phyloP scores from a whole-genome alignment of 169 alveolate genomes.

The Plasmodium malariae region DNA sequence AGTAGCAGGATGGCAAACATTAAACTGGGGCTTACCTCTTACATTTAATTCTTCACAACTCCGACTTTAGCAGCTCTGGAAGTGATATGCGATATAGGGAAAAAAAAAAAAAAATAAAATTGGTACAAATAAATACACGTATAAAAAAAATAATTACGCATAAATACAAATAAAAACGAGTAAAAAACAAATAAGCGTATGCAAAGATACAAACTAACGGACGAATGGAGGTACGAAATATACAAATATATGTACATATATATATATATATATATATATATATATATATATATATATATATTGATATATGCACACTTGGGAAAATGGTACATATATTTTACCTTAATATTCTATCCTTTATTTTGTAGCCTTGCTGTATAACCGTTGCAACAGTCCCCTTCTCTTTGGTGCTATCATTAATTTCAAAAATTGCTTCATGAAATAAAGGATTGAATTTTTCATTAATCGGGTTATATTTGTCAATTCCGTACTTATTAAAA shows the following conservation, averaged over 20 bases:
- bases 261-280: background rate
- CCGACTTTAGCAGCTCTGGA: conserved; percentile 72
- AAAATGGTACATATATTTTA: conserved; percentile 77
- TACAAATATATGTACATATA: background rate
- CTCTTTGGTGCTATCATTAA: conserved; percentile 87
- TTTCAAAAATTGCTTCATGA: conserved; percentile 94
- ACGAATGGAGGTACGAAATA: background rate
- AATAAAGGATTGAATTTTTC: conserved; percentile 93
- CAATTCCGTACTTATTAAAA: conserved; percentile 89
- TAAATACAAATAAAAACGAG: no score
- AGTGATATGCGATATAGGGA: background rate
- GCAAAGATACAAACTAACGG: no score
- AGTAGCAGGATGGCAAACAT: background rate
- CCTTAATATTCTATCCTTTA: conserved; percentile 92
- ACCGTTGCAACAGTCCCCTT: conserved; percentile 91
- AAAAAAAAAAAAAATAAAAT: background rate
- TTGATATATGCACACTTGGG: background rate
- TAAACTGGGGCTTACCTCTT: background rate
- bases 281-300: background rate
- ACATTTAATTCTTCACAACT: conserved; percentile 52
- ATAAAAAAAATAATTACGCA: no score
- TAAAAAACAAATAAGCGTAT: no score
- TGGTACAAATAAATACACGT: background rate
- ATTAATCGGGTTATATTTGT: conserved; percentile 88
- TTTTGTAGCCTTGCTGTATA: conserved; percentile 91